A percentile compares a stretch with the other conserved stretches of the same genome.
Conservation (phyloP, 2,329 filamentous ascomycete genomes). For the Exophiala mesophila region DNA sequence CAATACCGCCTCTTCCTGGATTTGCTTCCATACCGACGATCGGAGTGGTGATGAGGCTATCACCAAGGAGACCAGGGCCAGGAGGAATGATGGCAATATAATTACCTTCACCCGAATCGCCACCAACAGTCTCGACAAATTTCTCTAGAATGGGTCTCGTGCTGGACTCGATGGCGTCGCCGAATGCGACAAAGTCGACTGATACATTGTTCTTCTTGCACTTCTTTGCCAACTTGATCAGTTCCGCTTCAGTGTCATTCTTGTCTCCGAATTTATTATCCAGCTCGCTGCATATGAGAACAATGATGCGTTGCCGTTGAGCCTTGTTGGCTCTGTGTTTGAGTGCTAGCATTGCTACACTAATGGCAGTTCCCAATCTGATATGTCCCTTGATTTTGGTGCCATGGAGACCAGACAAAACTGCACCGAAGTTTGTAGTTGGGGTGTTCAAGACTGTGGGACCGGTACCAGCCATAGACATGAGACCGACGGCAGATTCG, state of each 20-base stretch:
- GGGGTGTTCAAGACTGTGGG: conserved; percentile 95
- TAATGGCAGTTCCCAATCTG: conserved; percentile 88
- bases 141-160: conserved; percentile 83
- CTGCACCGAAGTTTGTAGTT: conserved; percentile 93
- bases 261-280: conserved; percentile 26
- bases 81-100: conserved; percentile 87
- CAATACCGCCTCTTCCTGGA: conserved; percentile 49
- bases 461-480: conserved; percentile 98
- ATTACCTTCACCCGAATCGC: conserved; percentile 70
- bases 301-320: conserved; percentile 92
- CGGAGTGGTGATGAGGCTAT: conserved; percentile 81
- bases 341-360: conserved; percentile 85
- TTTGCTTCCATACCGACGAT: conserved; percentile 73
- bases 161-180: conserved; percentile 77
- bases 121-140: conserved; percentile 91
- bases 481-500: conserved; percentile 92
- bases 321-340: conserved; percentile 98
- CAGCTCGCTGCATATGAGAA: conserved; percentile 91
- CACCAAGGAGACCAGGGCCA: conserved; percentile 84
- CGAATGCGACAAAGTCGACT: conserved; percentile 92
- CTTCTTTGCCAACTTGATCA: conserved; percentile 87
- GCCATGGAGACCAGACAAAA: conserved; percentile 83
- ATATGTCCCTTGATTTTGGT: conserved; percentile 89
- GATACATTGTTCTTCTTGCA: conserved; percentile 98
- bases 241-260: conserved; percentile 79